Percentiles rank a stretch among this genome's conserved stretches.
phyloP scores from a whole-genome alignment of 2,329 filamentous ascomycete species.

The Colletotrichum orchidophilum region DNA sequence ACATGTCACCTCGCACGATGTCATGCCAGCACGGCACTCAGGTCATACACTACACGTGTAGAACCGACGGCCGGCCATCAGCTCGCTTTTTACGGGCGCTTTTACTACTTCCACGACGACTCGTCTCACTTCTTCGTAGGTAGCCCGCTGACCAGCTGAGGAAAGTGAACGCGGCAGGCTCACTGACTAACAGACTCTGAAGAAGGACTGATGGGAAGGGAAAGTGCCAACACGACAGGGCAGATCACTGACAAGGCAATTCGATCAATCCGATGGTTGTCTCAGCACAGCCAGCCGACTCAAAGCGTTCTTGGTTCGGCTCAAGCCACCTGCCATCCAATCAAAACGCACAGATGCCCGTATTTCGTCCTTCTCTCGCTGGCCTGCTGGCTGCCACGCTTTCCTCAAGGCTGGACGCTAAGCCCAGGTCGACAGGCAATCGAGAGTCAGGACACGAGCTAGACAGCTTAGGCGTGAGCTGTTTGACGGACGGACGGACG shows the following conservation, averaged over 20 bases:
- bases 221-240: not conserved
- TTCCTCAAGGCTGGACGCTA: not conserved
- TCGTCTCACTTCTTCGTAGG: too few relatives aligned
- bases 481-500: not conserved
- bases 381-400: not conserved
- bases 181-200: not conserved
- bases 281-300: constrained; percentile 12
- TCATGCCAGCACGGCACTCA: constrained; percentile 15
- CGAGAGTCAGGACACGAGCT: not conserved
- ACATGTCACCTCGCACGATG: constrained; percentile 5
- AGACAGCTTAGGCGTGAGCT: not conserved
- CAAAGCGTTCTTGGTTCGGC: constrained; percentile 6
- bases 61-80: not conserved
- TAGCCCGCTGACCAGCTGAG: not conserved
- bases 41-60: too few relatives aligned
- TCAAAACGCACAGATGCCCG: constrained; percentile 18
- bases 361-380: not conserved
- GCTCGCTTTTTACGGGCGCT: not conserved
- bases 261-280: constrained; percentile 1
- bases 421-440: not conserved
- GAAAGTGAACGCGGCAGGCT: not conserved
- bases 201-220: not conserved
- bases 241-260: not conserved
- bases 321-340: constrained; percentile 28
- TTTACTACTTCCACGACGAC: not conserved